phyloP scores from a whole-genome alignment of 148 eudicot genomes.

The Chenopodium berlandieri region DNA sequence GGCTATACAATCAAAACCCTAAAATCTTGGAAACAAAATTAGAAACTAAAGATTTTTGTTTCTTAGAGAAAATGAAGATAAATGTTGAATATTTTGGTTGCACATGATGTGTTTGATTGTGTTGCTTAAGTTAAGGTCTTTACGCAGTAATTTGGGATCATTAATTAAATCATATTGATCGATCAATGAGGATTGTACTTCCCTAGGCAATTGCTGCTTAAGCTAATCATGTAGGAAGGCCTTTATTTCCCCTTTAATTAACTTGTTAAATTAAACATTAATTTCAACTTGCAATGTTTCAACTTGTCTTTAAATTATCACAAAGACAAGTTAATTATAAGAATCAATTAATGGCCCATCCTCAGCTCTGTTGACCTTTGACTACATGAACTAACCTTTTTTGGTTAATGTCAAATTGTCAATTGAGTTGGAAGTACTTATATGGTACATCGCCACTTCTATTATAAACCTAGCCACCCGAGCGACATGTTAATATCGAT shows the following conservation, averaged over 20 bases:
- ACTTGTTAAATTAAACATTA: no score
- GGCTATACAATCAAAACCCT: neutral
- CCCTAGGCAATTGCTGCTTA: neutral
- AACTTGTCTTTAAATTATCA: neutral
- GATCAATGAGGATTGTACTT: neutral
- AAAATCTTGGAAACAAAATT: neutral
- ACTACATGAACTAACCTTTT: neutral
- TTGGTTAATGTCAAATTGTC: neutral
- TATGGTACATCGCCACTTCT: no score
- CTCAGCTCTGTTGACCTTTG: neutral
- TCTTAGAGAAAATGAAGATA: neutral
- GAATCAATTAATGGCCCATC: neutral
- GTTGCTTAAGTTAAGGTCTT: constrained; percentile 7
- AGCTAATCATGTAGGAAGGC: neutral
- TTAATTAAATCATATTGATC: neutral
- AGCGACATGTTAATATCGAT: no score
- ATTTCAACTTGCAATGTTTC: neutral
- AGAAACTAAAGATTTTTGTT: constrained; percentile 2
- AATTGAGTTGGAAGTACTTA: neutral
- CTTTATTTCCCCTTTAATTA: neutral
- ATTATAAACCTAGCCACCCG: no score
- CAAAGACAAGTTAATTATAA: neutral
- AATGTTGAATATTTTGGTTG: neutral
- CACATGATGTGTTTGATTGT: constrained; percentile 16
- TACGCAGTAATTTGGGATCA: neutral